These are phyloP conservation scores for Tremellales sp. DNA, from an alignment of 1,284 basidiomycete species.

Conservation along the genomic window DNA sequence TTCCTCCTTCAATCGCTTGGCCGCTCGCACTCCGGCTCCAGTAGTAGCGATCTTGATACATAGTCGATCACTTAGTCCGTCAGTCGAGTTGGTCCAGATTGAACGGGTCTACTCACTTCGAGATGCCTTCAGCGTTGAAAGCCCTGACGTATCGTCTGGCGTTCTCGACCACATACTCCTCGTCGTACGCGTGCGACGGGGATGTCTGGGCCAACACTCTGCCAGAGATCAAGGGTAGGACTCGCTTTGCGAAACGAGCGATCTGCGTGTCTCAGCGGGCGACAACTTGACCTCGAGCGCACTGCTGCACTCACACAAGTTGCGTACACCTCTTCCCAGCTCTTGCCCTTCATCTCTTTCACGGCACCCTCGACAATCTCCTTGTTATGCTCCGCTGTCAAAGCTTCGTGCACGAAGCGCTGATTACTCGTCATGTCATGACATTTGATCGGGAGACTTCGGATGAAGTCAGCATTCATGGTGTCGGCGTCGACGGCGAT, in stretches of 20 bases:
- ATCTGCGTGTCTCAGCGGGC: constrained; percentile 3
- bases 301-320: constrained; percentile 14
- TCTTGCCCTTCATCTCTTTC: constrained; percentile 13
- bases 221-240: constrained; percentile 17
- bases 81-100: background rate
- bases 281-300: background rate
- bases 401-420: constrained; percentile 17
- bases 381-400: constrained; percentile 14
- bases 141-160: constrained; percentile 11
- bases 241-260: constrained; percentile 11
- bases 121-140: constrained; percentile 17
- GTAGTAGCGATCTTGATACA: constrained; percentile 43
- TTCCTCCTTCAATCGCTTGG: constrained; percentile 18
- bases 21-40: constrained; percentile 31
- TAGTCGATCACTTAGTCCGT: constrained; percentile 17
- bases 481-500: constrained; percentile 23
- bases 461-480: constrained; percentile 17
- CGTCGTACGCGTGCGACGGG: constrained; percentile 12
- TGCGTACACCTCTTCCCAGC: constrained; percentile 18
- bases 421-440: constrained; percentile 25
- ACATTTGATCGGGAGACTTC: constrained; percentile 12
- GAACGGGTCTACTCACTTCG: constrained; percentile 7
- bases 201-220: constrained; percentile 20
- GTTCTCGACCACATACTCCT: constrained; percentile 9
- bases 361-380: constrained; percentile 14